Evolutionary conservation across 2,329 filamentous ascomycete genomes (phyloP).

Genomic region (Xylariaceae sp.): DNA sequence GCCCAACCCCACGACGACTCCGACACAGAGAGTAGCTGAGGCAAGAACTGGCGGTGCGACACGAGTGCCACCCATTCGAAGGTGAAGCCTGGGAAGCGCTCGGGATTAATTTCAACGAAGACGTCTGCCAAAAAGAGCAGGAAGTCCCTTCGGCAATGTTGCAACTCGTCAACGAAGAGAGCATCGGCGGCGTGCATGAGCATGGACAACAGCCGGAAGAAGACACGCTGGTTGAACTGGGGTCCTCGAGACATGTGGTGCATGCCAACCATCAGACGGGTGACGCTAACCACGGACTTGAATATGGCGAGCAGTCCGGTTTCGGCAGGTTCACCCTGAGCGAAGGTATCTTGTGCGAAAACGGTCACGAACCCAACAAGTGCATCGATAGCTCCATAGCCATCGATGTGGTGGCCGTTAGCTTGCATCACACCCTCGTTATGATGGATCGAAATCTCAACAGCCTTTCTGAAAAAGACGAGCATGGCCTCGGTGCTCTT

Average conservation of each 20-base stretch:
- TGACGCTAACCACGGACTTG: slow-evolving; percentile 72
- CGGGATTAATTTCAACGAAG: slow-evolving; percentile 71
- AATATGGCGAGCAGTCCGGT: slow-evolving; percentile 67
- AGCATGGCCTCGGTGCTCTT: slow-evolving; percentile 71
- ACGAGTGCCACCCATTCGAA: slow-evolving; percentile 83
- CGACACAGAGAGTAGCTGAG: slow-evolving; percentile 63
- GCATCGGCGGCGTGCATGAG: slow-evolving; percentile 71
- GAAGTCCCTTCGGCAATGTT: slow-evolving; percentile 64
- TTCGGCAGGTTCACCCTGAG: slow-evolving; percentile 54
- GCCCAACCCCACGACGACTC: slow-evolving; percentile 70
- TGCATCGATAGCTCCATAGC: slow-evolving; percentile 66
- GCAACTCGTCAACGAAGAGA: slow-evolving; percentile 53
- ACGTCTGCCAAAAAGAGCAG: slow-evolving; percentile 67
- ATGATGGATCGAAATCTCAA: slow-evolving; percentile 73
- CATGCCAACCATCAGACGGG: slow-evolving; percentile 77
- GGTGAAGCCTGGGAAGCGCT: slow-evolving; percentile 73
- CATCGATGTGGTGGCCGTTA: slow-evolving; percentile 54
- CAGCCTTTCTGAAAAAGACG: slow-evolving; percentile 72
- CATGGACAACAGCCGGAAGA: slow-evolving; percentile 83
- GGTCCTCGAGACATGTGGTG: slow-evolving; percentile 80
- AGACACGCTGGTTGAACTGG: slow-evolving; percentile 80
- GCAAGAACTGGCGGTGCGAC: slow-evolving; percentile 80
- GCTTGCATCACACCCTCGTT: slow-evolving; percentile 69
- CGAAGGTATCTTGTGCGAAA: slow-evolving; percentile 68
- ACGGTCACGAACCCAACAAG: slow-evolving; percentile 75